Evolutionary conservation across 495 filamentous ascomycete genomes (phyloP), one percentile per base, ranked within the genome.

Genomic region (Tuber indicum): DNA sequence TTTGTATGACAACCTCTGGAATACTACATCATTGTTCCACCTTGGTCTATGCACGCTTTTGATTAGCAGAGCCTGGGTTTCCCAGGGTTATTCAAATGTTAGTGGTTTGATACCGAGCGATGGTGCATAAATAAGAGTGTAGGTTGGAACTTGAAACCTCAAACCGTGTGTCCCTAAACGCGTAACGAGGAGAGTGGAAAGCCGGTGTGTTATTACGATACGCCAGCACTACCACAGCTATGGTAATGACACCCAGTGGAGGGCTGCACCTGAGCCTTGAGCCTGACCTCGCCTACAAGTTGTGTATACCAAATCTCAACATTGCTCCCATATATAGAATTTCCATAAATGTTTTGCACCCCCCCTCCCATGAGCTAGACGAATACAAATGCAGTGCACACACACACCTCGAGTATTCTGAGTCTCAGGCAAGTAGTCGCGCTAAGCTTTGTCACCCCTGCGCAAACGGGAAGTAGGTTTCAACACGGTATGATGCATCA

Each of bases 391-490:
- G 4, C 10, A 62, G n/a, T 32, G 26, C 58, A 66, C 26, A 62
- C 14, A 32, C 32, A 32, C 0, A 32, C 32, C 52, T 3, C 52
- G 10, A 58, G n/a, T 0, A 3, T 12, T 3, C 52, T 7, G 2
- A 62, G 23, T 12, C n/a, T n/a, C n/a, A 17, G 14, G 58, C 4
- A 66, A 17, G 14, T 7, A 16, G n/a, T 12, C 5, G 26, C 17
- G 26, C 2, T 12, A 12, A 17, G 10, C 7, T 17, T 10, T 3
- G 17, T 16, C 10, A 2, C 32, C 32, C 58, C 17, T 16, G 26
- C 0, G 0, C 10, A 8, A 17, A 0, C 0, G 10, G 17, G 12
- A 12, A 12, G 32, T 32, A 0, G 3, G 12, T 32, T 1, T 1
- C 26, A 2, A 16, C 4, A 9, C 52, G 4, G 10, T 32, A 1